Evolutionary conservation across 1,139 yeast species (phyloP), one percentile per base, ranked within the genome.

Genomic region (Saccharomyces hybrid): DNA sequence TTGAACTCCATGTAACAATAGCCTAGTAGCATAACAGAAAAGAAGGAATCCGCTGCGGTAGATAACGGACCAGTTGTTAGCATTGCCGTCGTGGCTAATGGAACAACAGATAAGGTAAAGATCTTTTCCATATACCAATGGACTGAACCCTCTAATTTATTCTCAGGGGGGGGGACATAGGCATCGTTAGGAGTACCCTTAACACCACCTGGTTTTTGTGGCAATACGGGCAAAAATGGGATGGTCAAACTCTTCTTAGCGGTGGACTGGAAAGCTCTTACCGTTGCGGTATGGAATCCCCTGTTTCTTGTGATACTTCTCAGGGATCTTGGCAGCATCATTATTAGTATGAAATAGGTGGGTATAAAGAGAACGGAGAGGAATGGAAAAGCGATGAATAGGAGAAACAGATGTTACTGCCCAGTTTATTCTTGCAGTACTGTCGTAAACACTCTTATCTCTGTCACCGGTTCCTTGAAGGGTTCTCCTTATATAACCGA

Each of bases 161-260:
- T 73, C 12, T 83, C 70, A 51, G 74, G 69, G 53, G 93, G 93
- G 7, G 81, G 78, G 6, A 76, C 75, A 64, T 79, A 83, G 24
- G 93, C 88, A 60, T 86, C 93, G 67, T 86, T 86, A 47, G 86
- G 89, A 5, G 86, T 80, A 28, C 91, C 95, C 44, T 82, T 81
- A 54, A 86, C 79, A 68, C 79, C 75, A 47, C 93, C 90, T 55
- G 93, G 88, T 46, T 91, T 90, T 70, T 85, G 91, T 55, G 87
- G 86, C 55, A 83, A 78, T 44, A 72, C 76, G 67, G 74, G 79
- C 71, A 74, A 59, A 56, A 73, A 73, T 50, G 77, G 77, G 51
- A 73, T 73, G 32, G 74, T 73, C 51, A 73, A 64, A 50, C 64
- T 63, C 61, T 61, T 64, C 42, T 57, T 62, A 26, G 71, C 56